phyloP scores from a whole-genome alignment of 352 stramenopile genomes.

The Phytopythium oedochilum region DNA sequence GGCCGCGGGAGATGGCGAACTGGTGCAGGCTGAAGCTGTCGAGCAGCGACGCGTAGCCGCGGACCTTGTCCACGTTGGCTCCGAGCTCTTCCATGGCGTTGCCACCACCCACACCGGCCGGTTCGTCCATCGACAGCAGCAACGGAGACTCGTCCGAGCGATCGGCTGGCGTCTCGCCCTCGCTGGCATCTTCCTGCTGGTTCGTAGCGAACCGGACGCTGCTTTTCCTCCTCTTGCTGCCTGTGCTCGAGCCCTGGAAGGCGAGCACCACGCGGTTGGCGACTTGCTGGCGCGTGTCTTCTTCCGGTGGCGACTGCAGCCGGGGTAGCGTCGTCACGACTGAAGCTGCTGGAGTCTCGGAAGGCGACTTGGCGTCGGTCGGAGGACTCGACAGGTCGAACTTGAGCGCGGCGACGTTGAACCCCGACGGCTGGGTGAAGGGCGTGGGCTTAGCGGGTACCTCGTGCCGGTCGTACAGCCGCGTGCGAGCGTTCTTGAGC shows the following conservation, averaged over 20 bases:
- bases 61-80: conserved; percentile 73
- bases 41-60: conserved; percentile 75
- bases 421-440: conserved; percentile 60
- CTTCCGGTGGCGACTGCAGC: neutral
- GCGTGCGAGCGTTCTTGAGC: conserved; percentile 43
- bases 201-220: conserved; percentile 21
- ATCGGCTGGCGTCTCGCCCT: conserved; percentile 11
- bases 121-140: conserved; percentile 17
- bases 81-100: conserved; percentile 64
- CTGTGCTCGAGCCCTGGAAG: neutral
- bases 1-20: conserved; percentile 88
- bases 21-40: conserved; percentile 83
- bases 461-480: conserved; percentile 56
- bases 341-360: neutral
- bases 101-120: conserved; percentile 14
- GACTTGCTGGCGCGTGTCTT: conserved; percentile 11
- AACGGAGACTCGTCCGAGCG: conserved; percentile 9
- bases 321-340: conserved; percentile 3
- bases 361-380: neutral
- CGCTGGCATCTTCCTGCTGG: conserved; percentile 20
- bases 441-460: conserved; percentile 37
- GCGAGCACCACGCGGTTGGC: conserved; percentile 4
- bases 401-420: conserved; percentile 74
- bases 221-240: conserved; percentile 1
- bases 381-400: conserved; percentile 47